Evolutionary conservation across 495 filamentous ascomycete genomes (phyloP).

Genomic region (Penicillium longicatenatum): DNA sequence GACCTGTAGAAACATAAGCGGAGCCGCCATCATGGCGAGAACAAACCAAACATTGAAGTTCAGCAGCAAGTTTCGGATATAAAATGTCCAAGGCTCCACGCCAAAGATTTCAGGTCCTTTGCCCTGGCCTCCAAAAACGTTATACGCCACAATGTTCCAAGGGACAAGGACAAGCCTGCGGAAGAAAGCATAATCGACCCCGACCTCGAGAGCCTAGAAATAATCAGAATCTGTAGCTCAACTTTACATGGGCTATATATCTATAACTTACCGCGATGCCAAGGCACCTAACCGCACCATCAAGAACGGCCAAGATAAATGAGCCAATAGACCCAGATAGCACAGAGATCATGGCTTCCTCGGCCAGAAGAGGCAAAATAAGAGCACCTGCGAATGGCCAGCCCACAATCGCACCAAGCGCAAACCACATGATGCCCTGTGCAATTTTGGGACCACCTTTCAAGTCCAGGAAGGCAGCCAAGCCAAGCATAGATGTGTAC

Average conservation of each 20-base stretch:
- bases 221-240: conserved; percentile 24
- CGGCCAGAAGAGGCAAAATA: conserved; percentile 76
- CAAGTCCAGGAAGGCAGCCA: conserved; percentile 87
- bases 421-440: conserved; percentile 88
- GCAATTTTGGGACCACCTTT: conserved; percentile 72
- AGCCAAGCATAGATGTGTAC: conserved; percentile 87
- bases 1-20: conserved; percentile 56
- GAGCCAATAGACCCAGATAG: conserved; percentile 60
- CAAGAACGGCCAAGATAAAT: conserved; percentile 56
- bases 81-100: conserved; percentile 96
- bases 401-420: conserved; percentile 82
- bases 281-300: conserved; percentile 67
- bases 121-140: conserved; percentile 77
- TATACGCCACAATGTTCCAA: conserved; percentile 94
- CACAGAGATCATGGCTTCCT: conserved; percentile 67
- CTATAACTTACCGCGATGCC: conserved; percentile 65
- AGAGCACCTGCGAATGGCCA: conserved; percentile 94
- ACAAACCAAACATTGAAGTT: conserved; percentile 97
- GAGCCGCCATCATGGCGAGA: conserved; percentile 73
- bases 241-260: not conserved
- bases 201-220: conserved; percentile 56
- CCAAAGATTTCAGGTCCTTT: conserved; percentile 92
- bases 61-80: conserved; percentile 83
- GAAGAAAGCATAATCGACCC: conserved; percentile 81
- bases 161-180: conserved; percentile 74